Percentiles rank a stretch among this genome's conserved stretches.
These are phyloP conservation scores for Entomortierella chlamydospora DNA, from an alignment of 192 early-diverging fungal species.

Conservation along the genomic window DNA sequence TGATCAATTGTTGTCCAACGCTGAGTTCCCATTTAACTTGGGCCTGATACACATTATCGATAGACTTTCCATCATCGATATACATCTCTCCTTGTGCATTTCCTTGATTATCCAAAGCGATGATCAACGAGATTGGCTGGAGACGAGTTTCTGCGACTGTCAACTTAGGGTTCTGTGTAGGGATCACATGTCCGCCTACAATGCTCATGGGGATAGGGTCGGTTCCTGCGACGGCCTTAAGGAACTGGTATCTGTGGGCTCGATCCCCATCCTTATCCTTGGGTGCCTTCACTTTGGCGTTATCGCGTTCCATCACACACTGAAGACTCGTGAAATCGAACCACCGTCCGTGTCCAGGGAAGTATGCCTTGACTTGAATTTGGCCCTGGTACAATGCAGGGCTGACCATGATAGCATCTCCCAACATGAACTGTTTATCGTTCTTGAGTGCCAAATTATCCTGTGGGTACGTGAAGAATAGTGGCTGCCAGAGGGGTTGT, in stretches of 20 bases:
- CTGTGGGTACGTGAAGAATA: conserved; percentile 65
- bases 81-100: conserved; percentile 65
- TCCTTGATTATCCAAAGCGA: conserved; percentile 64
- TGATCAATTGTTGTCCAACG: conserved; percentile 19
- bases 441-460: conserved; percentile 47
- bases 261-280: not conserved
- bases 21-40: conserved; percentile 7
- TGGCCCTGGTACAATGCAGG: conserved; percentile 65
- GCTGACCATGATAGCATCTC: conserved; percentile 66
- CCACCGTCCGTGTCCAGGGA: conserved; percentile 69
- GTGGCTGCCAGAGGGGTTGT: conserved; percentile 64
- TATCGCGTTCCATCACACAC: conserved; percentile 24
- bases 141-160: conserved; percentile 60
- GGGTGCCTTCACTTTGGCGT: conserved; percentile 7
- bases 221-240: conserved; percentile 59
- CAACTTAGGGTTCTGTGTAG: conserved; percentile 60
- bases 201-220: conserved; percentile 73
- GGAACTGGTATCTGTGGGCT: conserved; percentile 24
- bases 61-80: conserved; percentile 68
- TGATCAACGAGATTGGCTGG: conserved; percentile 59
- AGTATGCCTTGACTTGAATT: conserved; percentile 67
- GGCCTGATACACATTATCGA: conserved; percentile 3
- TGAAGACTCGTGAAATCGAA: conserved; percentile 68
- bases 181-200: conserved; percentile 69
- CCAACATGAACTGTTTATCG: conserved; percentile 72